These are phyloP conservation scores for Botryotinia globosa DNA, from an alignment of 2,329 filamentous ascomycete genomes.

Conservation along the genomic window DNA sequence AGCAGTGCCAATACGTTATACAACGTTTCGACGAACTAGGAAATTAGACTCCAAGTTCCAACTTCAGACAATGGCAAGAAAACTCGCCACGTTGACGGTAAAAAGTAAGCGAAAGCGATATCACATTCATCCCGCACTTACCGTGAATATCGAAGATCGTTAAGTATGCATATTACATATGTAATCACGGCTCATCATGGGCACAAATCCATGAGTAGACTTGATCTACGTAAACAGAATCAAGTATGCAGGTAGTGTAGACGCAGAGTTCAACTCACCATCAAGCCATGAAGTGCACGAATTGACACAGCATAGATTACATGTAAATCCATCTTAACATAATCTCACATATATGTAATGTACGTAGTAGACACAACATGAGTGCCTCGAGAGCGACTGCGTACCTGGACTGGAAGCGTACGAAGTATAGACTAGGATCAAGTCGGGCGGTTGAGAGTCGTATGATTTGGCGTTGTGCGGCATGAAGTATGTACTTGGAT, in stretches of 20 bases:
- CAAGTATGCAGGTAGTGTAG: background rate
- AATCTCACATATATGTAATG: background rate
- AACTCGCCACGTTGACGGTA: background rate
- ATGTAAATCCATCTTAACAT: background rate
- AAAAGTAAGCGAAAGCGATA: background rate
- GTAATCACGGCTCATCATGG: background rate
- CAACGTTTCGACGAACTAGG: background rate
- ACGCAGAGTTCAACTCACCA: background rate
- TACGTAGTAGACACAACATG: background rate
- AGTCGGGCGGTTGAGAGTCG: background rate
- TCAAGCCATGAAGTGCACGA: background rate
- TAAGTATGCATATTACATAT: background rate
- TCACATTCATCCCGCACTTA: background rate
- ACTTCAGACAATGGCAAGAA: background rate
- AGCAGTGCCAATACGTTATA: background rate
- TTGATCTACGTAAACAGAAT: background rate
- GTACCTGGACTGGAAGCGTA: background rate
- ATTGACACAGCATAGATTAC: background rate
- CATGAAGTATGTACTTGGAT: background rate
- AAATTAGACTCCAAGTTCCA: background rate
- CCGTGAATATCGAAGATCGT: background rate
- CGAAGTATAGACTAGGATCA: background rate
- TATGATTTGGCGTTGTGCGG: conserved; percentile 10
- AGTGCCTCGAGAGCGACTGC: background rate
- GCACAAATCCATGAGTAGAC: background rate